Base-by-base conservation (phyloP, 139 green algal species). In the Diplosphaera chodatii region DNA sequence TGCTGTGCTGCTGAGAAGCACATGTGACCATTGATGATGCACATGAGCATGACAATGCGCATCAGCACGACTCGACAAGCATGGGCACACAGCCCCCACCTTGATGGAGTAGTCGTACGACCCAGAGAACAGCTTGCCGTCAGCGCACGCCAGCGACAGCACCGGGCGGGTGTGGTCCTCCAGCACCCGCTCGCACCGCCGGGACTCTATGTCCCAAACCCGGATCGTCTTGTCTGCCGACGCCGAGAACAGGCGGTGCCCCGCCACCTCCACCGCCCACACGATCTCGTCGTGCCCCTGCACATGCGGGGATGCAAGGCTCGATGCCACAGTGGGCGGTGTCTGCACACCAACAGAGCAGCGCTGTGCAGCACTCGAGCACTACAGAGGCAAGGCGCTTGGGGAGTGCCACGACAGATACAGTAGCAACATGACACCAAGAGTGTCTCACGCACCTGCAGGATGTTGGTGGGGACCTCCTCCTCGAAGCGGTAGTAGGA, bases 251-350 rank as follows among this genome's bases (percentile, higher is more conserved):
- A 97, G 76, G 1, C 81, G 74, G 59, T 74, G 68, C 22, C 83
- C 89, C 25, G 83, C 71, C 15, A 91, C 88, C 76, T 96, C 89
- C 21, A 97, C 83, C 16, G 92, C 91, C 93, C 93, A 98, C 1
- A 98, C 90, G 72, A 98, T 98, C 80, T 97, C 92, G 40, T 96
- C 87, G 73, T 98, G 93, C 1, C 92, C 93, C 82, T 95, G 83
- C 63, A 75, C n/a, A 32, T 74, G 40, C 23, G 27, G 63, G 30
- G 3, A 40, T 28, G 55, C 55, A 64, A 18, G 37, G 8, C 37
- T 21, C 10, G 10, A 48, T 8, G 10, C 37, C 8, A 48, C 37
- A 48, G 37, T 48, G n/a, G n/a, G n/a, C n/a, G n/a, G n/a, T n/a
- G n/a, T 48, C 37, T 20, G 37, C 37, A 48, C 8, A 48, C n/a